Evolutionary conservation across 2,329 filamentous ascomycete genomes (phyloP), one percentile per base, ranked within the genome.

Genomic region (Onygenales sp.): DNA sequence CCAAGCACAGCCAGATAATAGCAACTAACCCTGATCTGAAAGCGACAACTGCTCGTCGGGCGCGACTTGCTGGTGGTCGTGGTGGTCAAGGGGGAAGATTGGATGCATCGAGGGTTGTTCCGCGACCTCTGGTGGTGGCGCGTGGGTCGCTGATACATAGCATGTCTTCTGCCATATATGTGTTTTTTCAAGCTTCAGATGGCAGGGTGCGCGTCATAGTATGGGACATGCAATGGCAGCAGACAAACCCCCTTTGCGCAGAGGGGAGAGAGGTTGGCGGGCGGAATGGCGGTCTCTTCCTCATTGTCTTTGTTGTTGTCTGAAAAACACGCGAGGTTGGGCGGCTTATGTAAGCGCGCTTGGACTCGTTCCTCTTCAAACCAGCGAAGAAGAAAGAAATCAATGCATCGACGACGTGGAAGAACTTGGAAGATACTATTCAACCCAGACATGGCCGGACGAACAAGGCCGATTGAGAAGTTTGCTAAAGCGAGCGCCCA

Each of bases 401-500:
- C 21, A 27, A 27, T 27, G 21, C 21, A 27, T 27, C 21, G 4
- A 27, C 21, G 21, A 27, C 21, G 3, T 27, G 4, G 21, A 27
- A 27, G 21, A 27, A 27, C 21, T 27, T 5, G 21, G 3, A 27
- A 48, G 14, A 48, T n/a, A 17, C 14, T 17, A 48, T 27, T 11
- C 14, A 4, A 10, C 10, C 6, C 33, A 14, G 32, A 9, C 31
- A 76, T 78, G 70, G 66, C 77, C 2, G 69, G 67, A 52, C 73
- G 77, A 57, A 79, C 76, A 54, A 75, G 83, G 56, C 85, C 85
- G 21, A 81, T 88, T 57, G 82, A 87, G 63, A 86, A 83, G 59
- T 79, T 88, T 62, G 84, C 84, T 13, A 74, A 79, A 57, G 83
- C 84, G 1, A 77, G 79, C 13, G 80, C 78, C 13, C 83, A 84